Percentiles rank a stretch among this genome's conserved stretches.
Evolutionary conservation across 768 basidiomycete genomes (phyloP).

Genomic region (Agaricus subrufescens): DNA sequence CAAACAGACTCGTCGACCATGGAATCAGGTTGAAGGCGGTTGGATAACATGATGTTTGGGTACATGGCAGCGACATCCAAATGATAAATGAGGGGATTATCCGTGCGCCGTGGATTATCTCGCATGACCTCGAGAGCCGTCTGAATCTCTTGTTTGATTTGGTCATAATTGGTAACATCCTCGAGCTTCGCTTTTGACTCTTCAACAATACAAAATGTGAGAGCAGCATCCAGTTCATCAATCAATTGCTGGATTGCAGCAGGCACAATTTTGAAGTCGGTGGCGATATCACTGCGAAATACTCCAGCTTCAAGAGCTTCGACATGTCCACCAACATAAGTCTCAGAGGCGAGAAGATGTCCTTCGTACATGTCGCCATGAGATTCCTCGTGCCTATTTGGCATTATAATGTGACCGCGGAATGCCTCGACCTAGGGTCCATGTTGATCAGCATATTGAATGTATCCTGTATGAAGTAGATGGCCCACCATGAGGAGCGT

Average conservation of each 20-base stretch:
- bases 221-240: constrained; percentile 87
- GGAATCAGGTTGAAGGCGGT: constrained; percentile 96
- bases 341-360: constrained; percentile 94
- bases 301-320: constrained; percentile 98
- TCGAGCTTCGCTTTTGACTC: constrained; percentile 80
- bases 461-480: not conserved
- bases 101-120: constrained; percentile 82
- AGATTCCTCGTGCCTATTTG: constrained; percentile 92
- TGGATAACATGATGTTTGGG: constrained; percentile 99
- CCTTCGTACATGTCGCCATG: constrained; percentile 93
- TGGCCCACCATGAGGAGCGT: constrained; percentile 88
- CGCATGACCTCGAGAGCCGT: constrained; percentile 82
- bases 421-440: constrained; percentile 85
- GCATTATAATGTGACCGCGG: constrained; percentile 91
- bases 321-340: constrained; percentile 98
- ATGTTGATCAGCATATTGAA: not conserved
- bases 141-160: constrained; percentile 79
- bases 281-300: constrained; percentile 91
- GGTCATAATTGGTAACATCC: constrained; percentile 90
- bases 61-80: constrained; percentile 99
- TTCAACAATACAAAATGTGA: constrained; percentile 82
- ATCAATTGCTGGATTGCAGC: constrained; percentile 88
- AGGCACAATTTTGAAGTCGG: constrained; percentile 94
- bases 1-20: constrained; percentile 95
- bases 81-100: constrained; percentile 97